A percentile compares a stretch with the other conserved stretches of the same genome.
Evolutionary conservation across 1,284 basidiomycete species (phyloP).

Genomic region (Moniliophthora roreri): DNA sequence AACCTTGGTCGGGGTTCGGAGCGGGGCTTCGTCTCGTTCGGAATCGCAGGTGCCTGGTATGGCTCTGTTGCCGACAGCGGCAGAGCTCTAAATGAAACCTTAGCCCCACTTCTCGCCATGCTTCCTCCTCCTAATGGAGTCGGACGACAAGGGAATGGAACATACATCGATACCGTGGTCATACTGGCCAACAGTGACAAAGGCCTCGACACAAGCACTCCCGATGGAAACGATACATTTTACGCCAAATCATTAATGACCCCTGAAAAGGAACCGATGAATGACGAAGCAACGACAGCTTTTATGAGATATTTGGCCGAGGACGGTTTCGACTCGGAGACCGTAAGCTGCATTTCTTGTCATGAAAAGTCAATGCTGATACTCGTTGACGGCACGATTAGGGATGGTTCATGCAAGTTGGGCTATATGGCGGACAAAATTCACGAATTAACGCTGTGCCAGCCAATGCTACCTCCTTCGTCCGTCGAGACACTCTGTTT

Average conservation of each 20-base stretch:
- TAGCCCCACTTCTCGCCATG: conserved; percentile 29
- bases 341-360: background rate
- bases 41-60: conserved; percentile 13
- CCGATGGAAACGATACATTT: conserved; percentile 24
- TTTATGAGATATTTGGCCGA: conserved; percentile 18
- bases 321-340: conserved; percentile 18
- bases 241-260: conserved; percentile 29
- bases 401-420: conserved; percentile 23
- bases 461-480: background rate
- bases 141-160: conserved; percentile 23
- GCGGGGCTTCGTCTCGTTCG: conserved; percentile 9
- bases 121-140: conserved; percentile 23
- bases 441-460: background rate
- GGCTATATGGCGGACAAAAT: background rate
- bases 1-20: background rate
- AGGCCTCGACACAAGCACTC: conserved; percentile 13
- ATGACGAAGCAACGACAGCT: conserved; percentile 11
- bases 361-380: background rate
- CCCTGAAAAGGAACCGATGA: conserved; percentile 19
- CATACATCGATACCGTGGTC: conserved; percentile 32
- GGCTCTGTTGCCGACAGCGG: conserved; percentile 1
- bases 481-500: conserved; percentile 16
- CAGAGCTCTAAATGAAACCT: conserved; percentile 6
- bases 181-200: conserved; percentile 23
- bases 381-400: background rate